Conservation (phyloP, 257 asterid genomes). For the Solanum appendiculatum region DNA sequence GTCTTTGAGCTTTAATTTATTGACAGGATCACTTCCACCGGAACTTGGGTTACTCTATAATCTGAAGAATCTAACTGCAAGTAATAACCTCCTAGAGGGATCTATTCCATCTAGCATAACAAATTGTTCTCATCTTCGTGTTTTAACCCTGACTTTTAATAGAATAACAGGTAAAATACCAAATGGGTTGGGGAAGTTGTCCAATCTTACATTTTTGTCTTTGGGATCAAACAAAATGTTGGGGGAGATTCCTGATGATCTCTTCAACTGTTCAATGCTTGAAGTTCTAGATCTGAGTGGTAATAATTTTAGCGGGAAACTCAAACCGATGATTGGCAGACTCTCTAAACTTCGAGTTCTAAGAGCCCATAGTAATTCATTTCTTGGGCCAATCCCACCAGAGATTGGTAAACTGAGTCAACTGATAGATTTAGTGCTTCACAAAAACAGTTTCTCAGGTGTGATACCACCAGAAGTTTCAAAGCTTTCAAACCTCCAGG, state of each 20-base stretch:
- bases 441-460: conserved; percentile 50
- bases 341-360: conserved; percentile 36
- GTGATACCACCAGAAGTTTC: conserved; percentile 45
- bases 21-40: conserved; percentile 48
- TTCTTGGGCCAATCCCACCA: conserved; percentile 50
- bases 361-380: conserved; percentile 15
- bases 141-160: conserved; percentile 22
- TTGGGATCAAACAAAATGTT: conserved; percentile 34
- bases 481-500: conserved; percentile 49
- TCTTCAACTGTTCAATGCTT: conserved; percentile 51
- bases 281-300: conserved; percentile 26
- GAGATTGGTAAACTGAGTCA: conserved; percentile 50
- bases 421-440: conserved; percentile 37
- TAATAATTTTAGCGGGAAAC: conserved; percentile 35
- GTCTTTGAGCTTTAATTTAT: conserved; percentile 53
- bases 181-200: conserved; percentile 27
- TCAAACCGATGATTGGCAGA: conserved; percentile 36
- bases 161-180: conserved; percentile 46
- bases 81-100: conserved; percentile 39
- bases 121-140: conserved; percentile 52
- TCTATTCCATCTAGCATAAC: conserved; percentile 49
- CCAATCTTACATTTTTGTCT: conserved; percentile 38
- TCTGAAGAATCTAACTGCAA: conserved; percentile 48
- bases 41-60: conserved; percentile 49
- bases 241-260: conserved; percentile 54